A percentile compares a stretch with the other conserved stretches of the same genome.
Conservation (phyloP, 2,329 filamentous ascomycete genomes). For the Monilinia aucupariae region DNA sequence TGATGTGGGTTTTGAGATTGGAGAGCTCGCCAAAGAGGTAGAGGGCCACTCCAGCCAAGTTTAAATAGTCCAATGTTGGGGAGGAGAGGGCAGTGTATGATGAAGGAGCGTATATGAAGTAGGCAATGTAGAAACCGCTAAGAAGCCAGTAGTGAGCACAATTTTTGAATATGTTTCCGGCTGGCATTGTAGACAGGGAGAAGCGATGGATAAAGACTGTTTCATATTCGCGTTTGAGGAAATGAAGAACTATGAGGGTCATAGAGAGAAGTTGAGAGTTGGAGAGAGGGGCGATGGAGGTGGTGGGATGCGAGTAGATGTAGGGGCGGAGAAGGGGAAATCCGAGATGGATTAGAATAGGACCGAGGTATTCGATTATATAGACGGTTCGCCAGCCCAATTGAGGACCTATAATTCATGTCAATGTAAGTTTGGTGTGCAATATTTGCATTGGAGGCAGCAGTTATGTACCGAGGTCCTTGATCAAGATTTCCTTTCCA, state of each 20-base stretch:
- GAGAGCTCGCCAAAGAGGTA: slow-evolving; percentile 73
- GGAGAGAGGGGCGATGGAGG: slow-evolving; percentile 49
- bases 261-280: slow-evolving; percentile 69
- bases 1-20: slow-evolving; percentile 76
- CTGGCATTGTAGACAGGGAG: slow-evolving; percentile 89
- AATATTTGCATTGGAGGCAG: not conserved
- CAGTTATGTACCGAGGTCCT: slow-evolving; percentile 71
- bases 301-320: slow-evolving; percentile 52
- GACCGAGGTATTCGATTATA: slow-evolving; percentile 90
- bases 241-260: slow-evolving; percentile 72
- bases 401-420: slow-evolving; percentile 60
- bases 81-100: slow-evolving; percentile 53
- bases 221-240: slow-evolving; percentile 91
- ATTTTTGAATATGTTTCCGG: slow-evolving; percentile 89
- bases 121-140: slow-evolving; percentile 73
- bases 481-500: slow-evolving; percentile 66
- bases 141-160: slow-evolving; percentile 88
- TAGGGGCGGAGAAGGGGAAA: slow-evolving; percentile 66
- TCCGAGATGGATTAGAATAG: slow-evolving; percentile 78
- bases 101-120: slow-evolving; percentile 76
- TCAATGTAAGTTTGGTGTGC: not conserved
- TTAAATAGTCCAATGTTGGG: slow-evolving; percentile 41
- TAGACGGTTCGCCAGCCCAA: slow-evolving; percentile 92
- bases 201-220: slow-evolving; percentile 94
- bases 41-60: slow-evolving; percentile 63